A percentile compares a stretch with the other conserved stretches of the same genome.
These are phyloP conservation scores for Saturnispora galanensis DNA, from an alignment of 805 yeast genomes.

Conservation along the genomic window DNA sequence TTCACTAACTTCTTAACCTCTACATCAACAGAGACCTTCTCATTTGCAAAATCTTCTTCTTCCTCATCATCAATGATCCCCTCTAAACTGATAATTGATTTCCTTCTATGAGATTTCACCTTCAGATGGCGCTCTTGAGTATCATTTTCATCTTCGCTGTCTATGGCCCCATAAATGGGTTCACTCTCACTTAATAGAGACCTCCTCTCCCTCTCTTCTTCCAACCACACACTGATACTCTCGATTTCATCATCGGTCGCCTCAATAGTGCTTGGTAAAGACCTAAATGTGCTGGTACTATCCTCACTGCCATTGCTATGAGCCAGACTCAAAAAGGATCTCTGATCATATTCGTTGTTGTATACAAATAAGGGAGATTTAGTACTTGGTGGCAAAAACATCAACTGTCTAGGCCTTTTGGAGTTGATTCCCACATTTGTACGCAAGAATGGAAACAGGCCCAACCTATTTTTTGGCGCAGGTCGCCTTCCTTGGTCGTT, in stretches of 20 bases:
- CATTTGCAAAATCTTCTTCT: slow-evolving; percentile 27
- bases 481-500: no score
- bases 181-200: slow-evolving; percentile 15
- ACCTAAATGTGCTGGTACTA: slow-evolving; percentile 25
- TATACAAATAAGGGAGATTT: slow-evolving; percentile 28
- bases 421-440: slow-evolving; percentile 21
- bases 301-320: slow-evolving; percentile 19
- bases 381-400: slow-evolving; percentile 30
- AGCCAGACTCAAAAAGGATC: slow-evolving; percentile 28
- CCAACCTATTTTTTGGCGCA: no score
- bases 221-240: slow-evolving; percentile 27
- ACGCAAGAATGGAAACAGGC: no score
- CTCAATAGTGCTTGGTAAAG: slow-evolving; percentile 29
- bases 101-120: no score
- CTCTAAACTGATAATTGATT: slow-evolving; percentile 11
- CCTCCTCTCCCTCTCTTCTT: slow-evolving; percentile 29
- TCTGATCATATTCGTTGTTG: slow-evolving; percentile 24
- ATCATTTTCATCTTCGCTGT: slow-evolving; percentile 17
- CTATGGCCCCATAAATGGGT: slow-evolving; percentile 16
- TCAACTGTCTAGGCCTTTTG: slow-evolving; percentile 23
- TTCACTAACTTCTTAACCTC: slow-evolving; percentile 30
- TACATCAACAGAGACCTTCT: slow-evolving; percentile 15
- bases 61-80: slow-evolving; percentile 10
- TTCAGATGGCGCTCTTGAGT: no score
- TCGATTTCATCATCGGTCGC: slow-evolving; percentile 27